Percentiles rank a stretch among this genome's conserved stretches.
These are phyloP conservation scores for Ophiostoma ulmi DNA, from an alignment of 2,329 filamentous ascomycete species.

Conservation along the genomic window DNA sequence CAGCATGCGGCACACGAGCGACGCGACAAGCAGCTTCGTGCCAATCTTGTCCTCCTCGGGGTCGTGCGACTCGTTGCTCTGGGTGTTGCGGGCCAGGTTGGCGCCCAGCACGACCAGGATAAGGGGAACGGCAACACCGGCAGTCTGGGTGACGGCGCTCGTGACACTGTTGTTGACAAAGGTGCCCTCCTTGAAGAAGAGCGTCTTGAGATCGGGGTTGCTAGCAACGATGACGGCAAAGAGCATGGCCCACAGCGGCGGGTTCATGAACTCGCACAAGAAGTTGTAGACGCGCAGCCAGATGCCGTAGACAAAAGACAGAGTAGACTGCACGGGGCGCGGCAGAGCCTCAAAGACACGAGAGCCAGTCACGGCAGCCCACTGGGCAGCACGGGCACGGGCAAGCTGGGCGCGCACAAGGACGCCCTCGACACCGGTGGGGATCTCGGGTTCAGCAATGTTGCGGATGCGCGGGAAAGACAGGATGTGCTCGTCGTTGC, in stretches of 20 bases:
- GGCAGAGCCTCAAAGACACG: conserved; percentile 40
- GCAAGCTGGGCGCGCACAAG: conserved; percentile 37
- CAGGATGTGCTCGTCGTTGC: conserved; percentile 46
- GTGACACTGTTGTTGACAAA: conserved; percentile 93
- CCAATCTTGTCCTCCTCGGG: conserved; percentile 64
- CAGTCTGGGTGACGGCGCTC: conserved; percentile 76
- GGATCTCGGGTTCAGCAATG: conserved; percentile 39
- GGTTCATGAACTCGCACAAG: conserved; percentile 94
- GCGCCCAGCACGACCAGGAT: conserved; percentile 94
- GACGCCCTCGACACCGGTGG: conserved; percentile 41
- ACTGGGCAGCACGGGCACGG: conserved; percentile 20
- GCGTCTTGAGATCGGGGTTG: conserved; percentile 69
- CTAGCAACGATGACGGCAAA: conserved; percentile 86
- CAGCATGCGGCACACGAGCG: conserved; percentile 83
- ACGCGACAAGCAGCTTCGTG: conserved; percentile 77
- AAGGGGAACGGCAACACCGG: conserved; percentile 85
- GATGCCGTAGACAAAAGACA: conserved; percentile 34
- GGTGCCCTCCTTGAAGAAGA: conserved; percentile 85
- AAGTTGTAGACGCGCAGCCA: conserved; percentile 50
- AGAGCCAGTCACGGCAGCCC: conserved; percentile 23
- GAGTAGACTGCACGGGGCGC: conserved; percentile 36
- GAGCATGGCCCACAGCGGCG: conserved; percentile 95
- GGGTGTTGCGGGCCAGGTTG: conserved; percentile 87
- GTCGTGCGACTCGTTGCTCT: conserved; percentile 61
- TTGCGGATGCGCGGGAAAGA: conserved; percentile 56